Percentiles rank a stretch among this genome's conserved stretches.
phyloP scores from a whole-genome alignment of 75 land plant genomes.

The Sequoia sempervirens region DNA sequence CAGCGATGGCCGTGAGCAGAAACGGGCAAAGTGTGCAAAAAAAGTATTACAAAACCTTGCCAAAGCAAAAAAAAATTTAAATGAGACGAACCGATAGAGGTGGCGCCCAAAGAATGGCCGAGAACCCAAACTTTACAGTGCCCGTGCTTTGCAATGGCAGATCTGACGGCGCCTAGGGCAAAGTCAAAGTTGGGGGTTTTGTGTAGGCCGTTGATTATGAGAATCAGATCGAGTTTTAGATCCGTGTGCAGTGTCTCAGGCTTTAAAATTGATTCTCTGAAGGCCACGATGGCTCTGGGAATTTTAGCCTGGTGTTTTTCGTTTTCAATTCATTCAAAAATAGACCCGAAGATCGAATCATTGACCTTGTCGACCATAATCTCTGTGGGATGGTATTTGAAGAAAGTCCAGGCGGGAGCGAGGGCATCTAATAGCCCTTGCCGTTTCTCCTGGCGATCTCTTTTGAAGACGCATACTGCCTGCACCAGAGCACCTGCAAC shows the following conservation, averaged over 20 bases:
- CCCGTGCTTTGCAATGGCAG: conserved; percentile 21
- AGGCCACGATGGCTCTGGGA: conserved; percentile 46
- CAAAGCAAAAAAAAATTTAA: too few relatives aligned
- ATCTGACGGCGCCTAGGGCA: conserved; percentile 37
- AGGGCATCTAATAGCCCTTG: conserved; percentile 17
- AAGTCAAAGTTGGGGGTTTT: conserved; percentile 33
- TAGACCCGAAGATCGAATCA: conserved; percentile 46
- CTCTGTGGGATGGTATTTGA: conserved; percentile 28
- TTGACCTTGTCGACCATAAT: conserved; percentile 48
- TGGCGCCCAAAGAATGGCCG: conserved; percentile 71
- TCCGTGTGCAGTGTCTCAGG: conserved; percentile 28
- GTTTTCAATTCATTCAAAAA: conserved; percentile 24
- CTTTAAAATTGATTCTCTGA: conserved; percentile 50
- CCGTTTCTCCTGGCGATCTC: conserved; percentile 52
- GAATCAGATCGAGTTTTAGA: conserved; percentile 30
- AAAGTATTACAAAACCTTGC: too few relatives aligned
- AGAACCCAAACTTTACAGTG: conserved; percentile 41
- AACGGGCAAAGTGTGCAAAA: too few relatives aligned
- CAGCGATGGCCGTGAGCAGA: too few relatives aligned
- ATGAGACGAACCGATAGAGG: too few relatives aligned
- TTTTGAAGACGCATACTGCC: conserved; percentile 54
- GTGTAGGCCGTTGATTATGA: conserved; percentile 40
- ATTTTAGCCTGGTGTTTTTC: background rate
- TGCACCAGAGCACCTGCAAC: conserved; percentile 57
- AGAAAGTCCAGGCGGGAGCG: conserved; percentile 59